phyloP scores from a whole-genome alignment of 306 rosid species.

The Cucumis melo region DNA sequence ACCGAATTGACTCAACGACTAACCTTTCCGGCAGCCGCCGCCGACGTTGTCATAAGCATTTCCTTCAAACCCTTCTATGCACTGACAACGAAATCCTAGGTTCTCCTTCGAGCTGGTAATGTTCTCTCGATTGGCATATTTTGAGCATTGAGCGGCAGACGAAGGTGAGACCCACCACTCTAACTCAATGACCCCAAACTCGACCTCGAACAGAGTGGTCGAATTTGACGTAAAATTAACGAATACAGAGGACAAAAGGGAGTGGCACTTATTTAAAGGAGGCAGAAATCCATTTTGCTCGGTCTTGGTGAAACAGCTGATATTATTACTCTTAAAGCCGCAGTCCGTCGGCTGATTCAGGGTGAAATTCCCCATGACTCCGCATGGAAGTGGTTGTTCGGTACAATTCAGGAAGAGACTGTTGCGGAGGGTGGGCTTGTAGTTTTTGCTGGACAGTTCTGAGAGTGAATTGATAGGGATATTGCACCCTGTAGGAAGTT shows the following conservation, averaged over 20 bases:
- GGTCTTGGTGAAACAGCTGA: constrained; percentile 33
- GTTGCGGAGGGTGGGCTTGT: constrained; percentile 30
- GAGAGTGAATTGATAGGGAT: constrained; percentile 19
- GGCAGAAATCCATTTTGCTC: neutral
- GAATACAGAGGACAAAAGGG: constrained; percentile 37
- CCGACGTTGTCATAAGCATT: constrained; percentile 35
- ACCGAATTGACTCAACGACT: constrained; percentile 19
- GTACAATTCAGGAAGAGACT: constrained; percentile 43
- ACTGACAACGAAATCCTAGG: constrained; percentile 41
- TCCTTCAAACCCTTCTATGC: constrained; percentile 38
- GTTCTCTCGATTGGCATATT: constrained; percentile 1
- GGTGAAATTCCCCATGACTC: constrained; percentile 18
- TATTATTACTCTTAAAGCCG: constrained; percentile 6
- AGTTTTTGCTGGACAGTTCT: constrained; percentile 21
- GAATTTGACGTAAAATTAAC: constrained; percentile 16
- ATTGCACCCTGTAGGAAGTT: constrained; percentile 36
- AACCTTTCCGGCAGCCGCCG: constrained; percentile 59
- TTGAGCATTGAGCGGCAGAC: constrained; percentile 16
- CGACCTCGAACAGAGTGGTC: constrained; percentile 25
- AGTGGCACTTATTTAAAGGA: constrained; percentile 7
- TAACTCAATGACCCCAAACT: constrained; percentile 45
- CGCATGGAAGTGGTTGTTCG: constrained; percentile 16
- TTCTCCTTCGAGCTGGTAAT: neutral
- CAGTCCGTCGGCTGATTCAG: constrained; percentile 13
- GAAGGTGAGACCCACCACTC: constrained; percentile 58